Evolutionary conservation across 805 yeast species (phyloP), one percentile per base, ranked within the genome.

Genomic region (Komagataella pastoris): DNA sequence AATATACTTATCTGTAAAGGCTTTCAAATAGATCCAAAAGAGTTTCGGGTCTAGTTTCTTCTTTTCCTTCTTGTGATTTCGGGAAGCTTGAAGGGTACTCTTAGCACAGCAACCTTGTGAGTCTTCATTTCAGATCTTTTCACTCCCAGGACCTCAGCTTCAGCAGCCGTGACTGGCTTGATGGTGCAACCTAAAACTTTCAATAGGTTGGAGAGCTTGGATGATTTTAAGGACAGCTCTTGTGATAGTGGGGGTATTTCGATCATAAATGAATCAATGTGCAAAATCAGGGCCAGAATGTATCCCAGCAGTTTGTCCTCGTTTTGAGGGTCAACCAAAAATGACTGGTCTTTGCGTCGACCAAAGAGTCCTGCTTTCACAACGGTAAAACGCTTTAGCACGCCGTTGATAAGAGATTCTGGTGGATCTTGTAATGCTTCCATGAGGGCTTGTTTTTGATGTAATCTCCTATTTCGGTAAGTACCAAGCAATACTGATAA

Each of bases 71-170:
- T 80, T 8, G 82, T 76, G 75, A 86, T 75, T 59, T 85, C 91
- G 6, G 99, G 99, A 50, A 88, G 72, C 63, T 80, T 83, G 69
- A 93, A 85, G 45, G 99, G 99, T 36, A 89, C 96, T 64, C 78
- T 82, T 66, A 93, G 75, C 17, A 79, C 68, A 2, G 97, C 98
- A 57, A 91, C 73, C 66, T 88, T 88, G 67, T 85, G 83, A 44
- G 80, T 74, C 7, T 79, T 65, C 12, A 67, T 65, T 45, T 63
- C 52, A 50, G 75, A 66, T 65, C 77, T 83, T 49, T 85, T 78
- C 54, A 85, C 73, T 30, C 84, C 85, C 56, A 81, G 75, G 3
- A 84, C 84, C 59, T 83, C 88, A 44, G 88, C 88, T 67, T 83
- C 85, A n/a, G 82, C 75, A 43, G 74, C 79, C 17, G 89, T 77